Conservation (phyloP, 768 basidiomycete genomes). For the Boletus fagicola region DNA sequence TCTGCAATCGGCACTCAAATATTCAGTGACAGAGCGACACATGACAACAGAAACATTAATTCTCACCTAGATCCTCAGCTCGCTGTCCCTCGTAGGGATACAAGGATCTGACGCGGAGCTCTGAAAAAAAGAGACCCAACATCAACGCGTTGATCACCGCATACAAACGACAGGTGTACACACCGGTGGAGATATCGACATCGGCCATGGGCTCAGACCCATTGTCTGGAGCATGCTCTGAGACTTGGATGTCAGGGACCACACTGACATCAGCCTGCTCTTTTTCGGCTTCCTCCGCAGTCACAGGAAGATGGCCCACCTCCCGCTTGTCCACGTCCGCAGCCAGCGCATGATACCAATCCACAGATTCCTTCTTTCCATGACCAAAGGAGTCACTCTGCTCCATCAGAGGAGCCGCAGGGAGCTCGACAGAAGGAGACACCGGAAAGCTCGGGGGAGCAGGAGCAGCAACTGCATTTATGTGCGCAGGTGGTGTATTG, state of each 20-base stretch:
- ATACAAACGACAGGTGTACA: conserved; percentile 5
- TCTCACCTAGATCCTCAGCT: conserved; percentile 82
- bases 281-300: conserved; percentile 63
- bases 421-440: conserved; percentile 21
- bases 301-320: conserved; percentile 47
- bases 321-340: conserved; percentile 53
- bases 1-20: conserved; percentile 38
- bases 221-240: conserved; percentile 42
- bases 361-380: conserved; percentile 73
- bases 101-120: conserved; percentile 72
- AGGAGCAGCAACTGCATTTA: conserved; percentile 42
- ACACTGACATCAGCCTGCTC: conserved; percentile 35
- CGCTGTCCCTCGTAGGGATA: conserved; percentile 87
- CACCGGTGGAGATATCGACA: conserved; percentile 67
- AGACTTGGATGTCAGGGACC: conserved; percentile 55
- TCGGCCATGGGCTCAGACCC: conserved; percentile 61
- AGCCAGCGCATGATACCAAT: conserved; percentile 89
- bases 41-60: background rate
- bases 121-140: conserved; percentile 38
- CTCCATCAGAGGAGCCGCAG: conserved; percentile 15
- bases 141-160: conserved; percentile 2
- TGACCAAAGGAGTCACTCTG: conserved; percentile 27
- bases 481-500: conserved; percentile 64
- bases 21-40: conserved; percentile 2
- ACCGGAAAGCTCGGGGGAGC: conserved; percentile 5